Conservation (phyloP, 2,329 filamentous ascomycete species). For the Beauveria australis region DNA sequence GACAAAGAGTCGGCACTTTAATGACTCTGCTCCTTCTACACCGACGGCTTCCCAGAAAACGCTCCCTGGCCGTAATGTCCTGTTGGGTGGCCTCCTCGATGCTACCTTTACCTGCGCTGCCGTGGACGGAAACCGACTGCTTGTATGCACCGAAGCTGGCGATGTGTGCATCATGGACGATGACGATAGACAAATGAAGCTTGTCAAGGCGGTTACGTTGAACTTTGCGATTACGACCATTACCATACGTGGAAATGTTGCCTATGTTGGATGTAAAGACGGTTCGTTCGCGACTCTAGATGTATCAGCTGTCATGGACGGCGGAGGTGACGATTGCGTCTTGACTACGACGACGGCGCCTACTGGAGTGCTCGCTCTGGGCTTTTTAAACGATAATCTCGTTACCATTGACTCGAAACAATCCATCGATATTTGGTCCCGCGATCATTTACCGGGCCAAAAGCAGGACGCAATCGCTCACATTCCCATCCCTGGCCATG, state of each 20-base stretch:
- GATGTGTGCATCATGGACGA: slow-evolving; percentile 87
- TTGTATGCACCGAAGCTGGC: slow-evolving; percentile 81
- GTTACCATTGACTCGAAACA: slow-evolving; percentile 69
- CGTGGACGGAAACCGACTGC: slow-evolving; percentile 64
- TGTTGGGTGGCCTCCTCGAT: slow-evolving; percentile 75
- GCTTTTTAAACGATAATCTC: slow-evolving; percentile 57
- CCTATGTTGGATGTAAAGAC: slow-evolving; percentile 63
- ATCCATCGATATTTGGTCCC: slow-evolving; percentile 61
- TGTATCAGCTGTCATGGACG: slow-evolving; percentile 40
- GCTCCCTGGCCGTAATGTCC: slow-evolving; percentile 75
- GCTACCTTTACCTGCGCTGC: slow-evolving; percentile 75
- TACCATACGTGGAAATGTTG: slow-evolving; percentile 46
- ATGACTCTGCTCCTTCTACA: slow-evolving; percentile 29
- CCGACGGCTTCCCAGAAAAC: slow-evolving; percentile 45
- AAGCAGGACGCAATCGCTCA: slow-evolving; percentile 30
- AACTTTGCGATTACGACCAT: slow-evolving; percentile 63
- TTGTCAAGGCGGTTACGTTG: slow-evolving; percentile 57
- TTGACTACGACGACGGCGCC: slow-evolving; percentile 30
- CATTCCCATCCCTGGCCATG: slow-evolving; percentile 53
- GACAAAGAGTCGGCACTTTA: slow-evolving; percentile 49
- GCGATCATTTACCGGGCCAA: slow-evolving; percentile 35
- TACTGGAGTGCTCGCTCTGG: slow-evolving; percentile 55
- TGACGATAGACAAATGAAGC: slow-evolving; percentile 59
- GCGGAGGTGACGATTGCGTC: slow-evolving; percentile 28
- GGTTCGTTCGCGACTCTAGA: slow-evolving; percentile 49